Percentiles rank a stretch among this genome's conserved stretches.
phyloP scores from a whole-genome alignment of 768 basidiomycete genomes.

The Suillus fuscotomentosus region DNA sequence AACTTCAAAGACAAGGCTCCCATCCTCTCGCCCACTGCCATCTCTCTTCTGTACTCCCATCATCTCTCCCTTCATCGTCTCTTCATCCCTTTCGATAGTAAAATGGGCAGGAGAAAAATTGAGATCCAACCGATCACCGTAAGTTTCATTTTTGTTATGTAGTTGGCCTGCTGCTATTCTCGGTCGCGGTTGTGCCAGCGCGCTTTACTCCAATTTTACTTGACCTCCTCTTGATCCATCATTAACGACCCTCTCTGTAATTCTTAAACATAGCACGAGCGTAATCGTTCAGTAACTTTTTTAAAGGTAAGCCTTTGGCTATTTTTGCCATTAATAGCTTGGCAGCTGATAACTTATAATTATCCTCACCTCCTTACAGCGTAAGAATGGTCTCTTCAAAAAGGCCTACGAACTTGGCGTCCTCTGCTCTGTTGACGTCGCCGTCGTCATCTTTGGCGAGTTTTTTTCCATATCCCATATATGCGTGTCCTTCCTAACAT shows the following conservation, averaged over 20 bases:
- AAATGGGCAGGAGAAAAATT: constrained; percentile 78
- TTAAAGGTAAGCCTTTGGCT: constrained; percentile 72
- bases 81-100: constrained; percentile 2
- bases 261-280: constrained; percentile 74
- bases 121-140: constrained; percentile 82
- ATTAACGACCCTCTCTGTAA: constrained; percentile 31
- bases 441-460: constrained; percentile 82
- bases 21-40: constrained; percentile 22
- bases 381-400: constrained; percentile 89
- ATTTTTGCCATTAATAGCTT: constrained; percentile 52
- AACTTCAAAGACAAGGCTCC: constrained; percentile 34
- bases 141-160: constrained; percentile 31
- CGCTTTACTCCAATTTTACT: constrained; percentile 31
- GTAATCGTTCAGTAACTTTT: constrained; percentile 89
- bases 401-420: constrained; percentile 92
- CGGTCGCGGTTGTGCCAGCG: constrained; percentile 13
- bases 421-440: constrained; percentile 84
- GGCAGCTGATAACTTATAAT: constrained; percentile 37
- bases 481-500: constrained; percentile 1
- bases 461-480: constrained; percentile 12
- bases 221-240: constrained; percentile 24
- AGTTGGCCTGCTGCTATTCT: constrained; percentile 18
- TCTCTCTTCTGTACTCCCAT: constrained; percentile 21
- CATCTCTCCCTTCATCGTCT: constrained; percentile 11
- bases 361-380: constrained; percentile 41